phyloP scores from a whole-genome alignment of 148 eudicot genomes.

The Vaccinium corymbosum region DNA sequence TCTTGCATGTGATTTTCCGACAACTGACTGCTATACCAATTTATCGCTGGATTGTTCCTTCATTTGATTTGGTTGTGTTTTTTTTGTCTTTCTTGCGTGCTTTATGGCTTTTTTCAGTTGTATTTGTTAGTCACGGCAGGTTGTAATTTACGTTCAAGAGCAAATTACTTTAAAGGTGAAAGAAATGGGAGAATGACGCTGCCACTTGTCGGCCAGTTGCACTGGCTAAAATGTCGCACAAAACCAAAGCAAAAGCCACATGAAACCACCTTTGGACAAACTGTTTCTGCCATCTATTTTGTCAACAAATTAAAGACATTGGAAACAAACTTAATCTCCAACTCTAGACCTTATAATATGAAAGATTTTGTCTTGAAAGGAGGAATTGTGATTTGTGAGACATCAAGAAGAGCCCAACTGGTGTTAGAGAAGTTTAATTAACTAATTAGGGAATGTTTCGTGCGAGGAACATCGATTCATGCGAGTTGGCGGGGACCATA shows the following conservation, averaged over 20 bases:
- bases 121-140: no score
- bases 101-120: no score
- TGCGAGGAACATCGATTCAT: neutral
- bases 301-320: neutral
- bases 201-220: conserved; percentile 28
- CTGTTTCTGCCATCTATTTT: conserved; percentile 21
- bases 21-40: no score
- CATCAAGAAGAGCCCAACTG: neutral
- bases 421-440: neutral
- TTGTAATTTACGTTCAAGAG: neutral
- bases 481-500: conserved; percentile 37
- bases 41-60: no score
- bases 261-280: conserved; percentile 19
- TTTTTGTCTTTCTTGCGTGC: no score
- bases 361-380: conserved; percentile 10
- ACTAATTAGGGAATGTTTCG: neutral
- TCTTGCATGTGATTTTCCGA: no score
- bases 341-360: neutral
- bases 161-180: neutral
- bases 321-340: conserved; percentile 7
- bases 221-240: conserved; percentile 13
- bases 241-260: conserved; percentile 21
- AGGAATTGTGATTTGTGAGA: neutral
- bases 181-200: neutral
- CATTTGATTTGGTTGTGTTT: no score